Evolutionary conservation across 305 asterid species (phyloP).

Genomic region (Euphrasia arctica): DNA sequence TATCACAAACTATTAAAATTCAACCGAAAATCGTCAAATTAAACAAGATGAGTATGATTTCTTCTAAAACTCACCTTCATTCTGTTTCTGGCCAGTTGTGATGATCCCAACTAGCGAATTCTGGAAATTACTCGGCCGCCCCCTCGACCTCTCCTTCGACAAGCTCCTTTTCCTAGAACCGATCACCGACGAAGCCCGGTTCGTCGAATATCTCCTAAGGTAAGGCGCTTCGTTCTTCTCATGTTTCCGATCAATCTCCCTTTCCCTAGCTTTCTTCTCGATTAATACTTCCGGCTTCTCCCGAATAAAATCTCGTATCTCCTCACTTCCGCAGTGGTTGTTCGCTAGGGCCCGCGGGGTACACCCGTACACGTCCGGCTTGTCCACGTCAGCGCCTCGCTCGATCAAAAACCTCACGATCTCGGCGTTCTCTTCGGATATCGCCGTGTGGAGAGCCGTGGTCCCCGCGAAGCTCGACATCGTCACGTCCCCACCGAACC

Average conservation of each 20-base stretch:
- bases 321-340: conserved; percentile 56
- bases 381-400: too few species aligned
- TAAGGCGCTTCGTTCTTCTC: conserved; percentile 31
- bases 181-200: conserved; percentile 34
- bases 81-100: conserved; percentile 47
- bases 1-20: too few species aligned
- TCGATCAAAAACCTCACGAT: conserved; percentile 55
- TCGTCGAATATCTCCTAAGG: conserved; percentile 45
- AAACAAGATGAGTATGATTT: too few species aligned
- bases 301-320: conserved; percentile 46
- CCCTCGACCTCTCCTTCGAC: conserved; percentile 21
- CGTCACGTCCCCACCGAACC: conserved; percentile 55
- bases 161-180: conserved; percentile 21
- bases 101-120: conserved; percentile 78
- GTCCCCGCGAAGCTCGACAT: conserved; percentile 44
- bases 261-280: too few species aligned
- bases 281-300: too few species aligned
- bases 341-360: conserved; percentile 67
- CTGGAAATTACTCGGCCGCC: conserved; percentile 35
- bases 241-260: not conserved
- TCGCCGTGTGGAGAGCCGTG: conserved; percentile 74
- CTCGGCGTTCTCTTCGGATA: conserved; percentile 55
- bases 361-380: conserved; percentile 72
- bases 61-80: conserved; percentile 51
- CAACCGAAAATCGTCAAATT: too few species aligned